These are phyloP conservation scores for Penicillium ucsense DNA, from an alignment of 495 filamentous ascomycete species.

Conservation along the genomic window DNA sequence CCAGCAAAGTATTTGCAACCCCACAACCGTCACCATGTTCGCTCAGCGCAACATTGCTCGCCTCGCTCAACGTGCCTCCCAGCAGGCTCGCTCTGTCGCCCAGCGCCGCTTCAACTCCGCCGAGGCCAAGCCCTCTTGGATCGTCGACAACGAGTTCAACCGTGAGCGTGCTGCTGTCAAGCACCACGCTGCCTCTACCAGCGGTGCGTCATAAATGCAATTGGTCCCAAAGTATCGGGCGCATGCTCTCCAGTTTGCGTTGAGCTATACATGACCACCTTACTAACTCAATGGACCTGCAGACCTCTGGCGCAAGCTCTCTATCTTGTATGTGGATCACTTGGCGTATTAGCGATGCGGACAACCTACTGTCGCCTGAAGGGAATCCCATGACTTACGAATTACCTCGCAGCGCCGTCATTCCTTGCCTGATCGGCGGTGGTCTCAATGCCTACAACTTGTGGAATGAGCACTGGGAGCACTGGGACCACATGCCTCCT, in stretches of 20 bases:
- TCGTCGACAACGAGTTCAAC: constrained; percentile 75
- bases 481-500: constrained; percentile 76
- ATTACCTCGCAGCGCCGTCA: constrained; percentile 43
- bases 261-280: neutral
- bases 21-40: constrained; percentile 43
- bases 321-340: constrained; percentile 67
- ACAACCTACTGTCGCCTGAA: neutral
- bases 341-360: neutral
- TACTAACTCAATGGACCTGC: constrained; percentile 28
- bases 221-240: neutral
- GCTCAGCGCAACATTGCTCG: constrained; percentile 52
- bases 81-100: constrained; percentile 48
- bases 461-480: constrained; percentile 94
- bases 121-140: constrained; percentile 37
- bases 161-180: constrained; percentile 75
- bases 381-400: neutral
- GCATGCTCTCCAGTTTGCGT: neutral
- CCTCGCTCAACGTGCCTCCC: constrained; percentile 46
- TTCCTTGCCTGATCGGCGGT: constrained; percentile 61
- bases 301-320: constrained; percentile 93
- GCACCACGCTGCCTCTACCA: constrained; percentile 71
- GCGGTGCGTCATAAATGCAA: constrained; percentile 45
- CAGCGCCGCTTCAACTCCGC: constrained; percentile 64
- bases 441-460: constrained; percentile 74
- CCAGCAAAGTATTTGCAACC: constrained; percentile 10